phyloP scores from a whole-genome alignment of 2,329 filamentous ascomycete genomes.

The Calonectria montana region DNA sequence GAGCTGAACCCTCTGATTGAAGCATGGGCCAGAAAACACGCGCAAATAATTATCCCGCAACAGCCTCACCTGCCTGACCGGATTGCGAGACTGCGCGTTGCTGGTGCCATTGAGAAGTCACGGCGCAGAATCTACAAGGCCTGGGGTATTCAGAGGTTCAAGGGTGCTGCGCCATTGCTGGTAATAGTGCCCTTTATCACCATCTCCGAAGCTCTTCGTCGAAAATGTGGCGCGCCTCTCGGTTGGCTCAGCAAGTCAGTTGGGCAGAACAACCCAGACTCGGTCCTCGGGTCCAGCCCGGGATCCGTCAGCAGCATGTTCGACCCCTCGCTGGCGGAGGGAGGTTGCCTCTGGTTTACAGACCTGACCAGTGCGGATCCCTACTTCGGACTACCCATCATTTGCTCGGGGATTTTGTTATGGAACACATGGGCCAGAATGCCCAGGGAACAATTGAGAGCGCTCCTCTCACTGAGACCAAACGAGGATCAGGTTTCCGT shows the following conservation, averaged over 20 bases:
- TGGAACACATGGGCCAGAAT: slow-evolving; percentile 45
- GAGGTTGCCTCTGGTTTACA: slow-evolving; percentile 67
- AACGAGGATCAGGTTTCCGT: slow-evolving; percentile 27
- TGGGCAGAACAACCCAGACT: slow-evolving; percentile 40
- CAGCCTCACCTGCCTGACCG: slow-evolving; percentile 28
- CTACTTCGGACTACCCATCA: slow-evolving; percentile 58
- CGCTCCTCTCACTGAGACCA: slow-evolving; percentile 37
- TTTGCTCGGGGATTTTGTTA: slow-evolving; percentile 47
- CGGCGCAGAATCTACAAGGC: slow-evolving; percentile 48
- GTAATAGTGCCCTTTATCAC: slow-evolving; percentile 62
- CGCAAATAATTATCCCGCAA: slow-evolving; percentile 5
- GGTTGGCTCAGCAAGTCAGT: slow-evolving; percentile 46
- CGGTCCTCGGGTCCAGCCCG: slow-evolving; percentile 33
- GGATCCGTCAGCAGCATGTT: slow-evolving; percentile 41
- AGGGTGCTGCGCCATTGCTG: slow-evolving; percentile 52
- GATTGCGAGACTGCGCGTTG: slow-evolving; percentile 38
- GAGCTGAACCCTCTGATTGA: slow-evolving; percentile 45
- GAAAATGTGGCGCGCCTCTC: slow-evolving; percentile 53
- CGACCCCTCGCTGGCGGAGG: slow-evolving; percentile 57
- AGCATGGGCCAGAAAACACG: slow-evolving; percentile 48
- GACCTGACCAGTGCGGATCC: slow-evolving; percentile 66
- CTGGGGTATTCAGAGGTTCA: slow-evolving; percentile 61
- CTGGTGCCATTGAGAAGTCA: slow-evolving; percentile 43
- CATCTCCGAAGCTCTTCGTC: slow-evolving; percentile 61
- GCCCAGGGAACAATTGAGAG: slow-evolving; percentile 42